Evolutionary conservation across 23 red algal genomes (phyloP).

Genomic region (Gracilaria domingensis): DNA sequence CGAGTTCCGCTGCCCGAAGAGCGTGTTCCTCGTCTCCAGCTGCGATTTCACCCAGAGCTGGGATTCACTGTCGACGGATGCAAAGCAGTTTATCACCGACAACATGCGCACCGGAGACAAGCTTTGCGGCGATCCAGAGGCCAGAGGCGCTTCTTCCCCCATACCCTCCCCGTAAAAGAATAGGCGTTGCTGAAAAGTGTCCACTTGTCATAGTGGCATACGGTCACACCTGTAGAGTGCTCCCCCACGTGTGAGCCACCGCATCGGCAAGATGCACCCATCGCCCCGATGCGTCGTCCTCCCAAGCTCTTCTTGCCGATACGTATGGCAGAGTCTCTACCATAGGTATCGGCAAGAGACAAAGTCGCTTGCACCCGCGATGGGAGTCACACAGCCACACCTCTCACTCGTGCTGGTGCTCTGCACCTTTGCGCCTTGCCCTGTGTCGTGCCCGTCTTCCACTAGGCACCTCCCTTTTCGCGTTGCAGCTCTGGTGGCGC

Average conservation of each 20-base stretch:
- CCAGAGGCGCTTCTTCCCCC: background rate
- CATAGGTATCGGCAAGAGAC: too few species aligned
- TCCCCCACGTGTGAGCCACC: background rate
- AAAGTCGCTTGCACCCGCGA: too few species aligned
- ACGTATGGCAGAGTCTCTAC: too few species aligned
- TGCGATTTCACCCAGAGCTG: constrained; percentile 14
- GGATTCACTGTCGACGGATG: background rate
- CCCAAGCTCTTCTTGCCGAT: too few species aligned
- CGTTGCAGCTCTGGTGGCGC: constrained; percentile 6
- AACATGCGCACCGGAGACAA: background rate
- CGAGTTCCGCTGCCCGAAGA: constrained; percentile 1
- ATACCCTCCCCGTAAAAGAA: background rate
- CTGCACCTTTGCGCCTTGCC: too few species aligned
- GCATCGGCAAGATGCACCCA: background rate
- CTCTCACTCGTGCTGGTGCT: too few species aligned
- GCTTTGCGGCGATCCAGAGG: background rate
- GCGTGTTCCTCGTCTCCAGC: constrained; percentile 8
- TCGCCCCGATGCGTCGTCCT: background rate
- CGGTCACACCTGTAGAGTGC: background rate
- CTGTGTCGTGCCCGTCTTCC: too few species aligned
- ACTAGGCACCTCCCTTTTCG: too few species aligned
- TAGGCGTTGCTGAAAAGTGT: too few species aligned
- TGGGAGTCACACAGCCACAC: too few species aligned
- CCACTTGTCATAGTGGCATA: background rate
- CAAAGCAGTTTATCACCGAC: constrained; percentile 15